phyloP scores from a whole-genome alignment of 345 rosid genomes.

The Erodium maritimum region DNA sequence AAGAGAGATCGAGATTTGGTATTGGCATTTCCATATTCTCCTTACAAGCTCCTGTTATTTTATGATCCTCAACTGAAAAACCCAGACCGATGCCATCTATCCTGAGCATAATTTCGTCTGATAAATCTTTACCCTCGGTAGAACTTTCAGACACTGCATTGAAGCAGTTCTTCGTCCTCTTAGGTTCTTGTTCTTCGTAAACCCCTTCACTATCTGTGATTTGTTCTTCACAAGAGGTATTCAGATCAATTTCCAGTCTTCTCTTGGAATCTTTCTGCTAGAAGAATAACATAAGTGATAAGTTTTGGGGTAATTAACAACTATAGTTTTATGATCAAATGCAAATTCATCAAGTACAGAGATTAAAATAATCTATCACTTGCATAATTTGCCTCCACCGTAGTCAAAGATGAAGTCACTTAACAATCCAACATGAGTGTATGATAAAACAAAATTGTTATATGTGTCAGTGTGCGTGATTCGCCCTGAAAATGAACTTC shows the following conservation, averaged over 20 bases:
- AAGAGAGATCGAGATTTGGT: conserved; percentile 13
- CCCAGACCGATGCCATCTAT: neutral
- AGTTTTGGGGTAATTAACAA: neutral
- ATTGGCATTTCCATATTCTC: neutral
- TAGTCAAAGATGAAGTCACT: too few species aligned
- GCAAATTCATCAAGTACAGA: neutral
- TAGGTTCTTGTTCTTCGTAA: conserved; percentile 1
- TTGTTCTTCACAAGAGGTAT: conserved; percentile 2
- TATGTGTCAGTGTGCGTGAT: too few species aligned
- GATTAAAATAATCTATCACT: too few species aligned
- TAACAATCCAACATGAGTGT: too few species aligned
- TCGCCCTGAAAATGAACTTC: too few species aligned
- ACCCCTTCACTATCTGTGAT: neutral
- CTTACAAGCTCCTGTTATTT: neutral
- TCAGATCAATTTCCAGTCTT: conserved; percentile 8
- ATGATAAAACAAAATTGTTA: too few species aligned
- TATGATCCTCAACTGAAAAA: neutral
- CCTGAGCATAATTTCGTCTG: neutral
- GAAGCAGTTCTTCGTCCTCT: neutral
- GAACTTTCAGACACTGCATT: neutral
- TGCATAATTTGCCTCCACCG: too few species aligned
- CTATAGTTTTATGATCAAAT: neutral
- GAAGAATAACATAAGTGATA: conserved; percentile 1
- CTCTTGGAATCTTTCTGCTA: conserved; percentile 9
- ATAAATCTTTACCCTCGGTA: neutral